These are phyloP conservation scores for Neofusicoccum cordaticola DNA, from an alignment of 2,329 filamentous ascomycete genomes.

Conservation along the genomic window DNA sequence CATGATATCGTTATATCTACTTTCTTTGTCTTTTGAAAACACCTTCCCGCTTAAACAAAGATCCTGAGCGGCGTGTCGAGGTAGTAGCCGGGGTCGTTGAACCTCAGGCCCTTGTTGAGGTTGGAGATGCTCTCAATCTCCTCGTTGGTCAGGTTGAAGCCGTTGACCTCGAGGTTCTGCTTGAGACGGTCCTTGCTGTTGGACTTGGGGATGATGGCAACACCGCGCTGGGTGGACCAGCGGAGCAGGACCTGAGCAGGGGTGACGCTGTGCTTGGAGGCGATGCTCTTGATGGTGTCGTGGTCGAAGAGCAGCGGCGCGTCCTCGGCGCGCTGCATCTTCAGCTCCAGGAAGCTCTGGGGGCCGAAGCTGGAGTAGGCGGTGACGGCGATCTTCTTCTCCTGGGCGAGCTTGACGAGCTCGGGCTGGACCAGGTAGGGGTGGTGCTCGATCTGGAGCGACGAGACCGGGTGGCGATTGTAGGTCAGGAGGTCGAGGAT, in stretches of 20 bases:
- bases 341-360: slow-evolving; percentile 72
- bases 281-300: slow-evolving; percentile 61
- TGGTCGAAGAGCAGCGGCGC: slow-evolving; percentile 70
- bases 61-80: slow-evolving; percentile 26
- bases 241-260: slow-evolving; percentile 79
- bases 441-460: slow-evolving; percentile 87
- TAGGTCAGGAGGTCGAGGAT: slow-evolving; percentile 78
- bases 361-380: slow-evolving; percentile 85
- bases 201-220: slow-evolving; percentile 78
- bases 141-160: slow-evolving; percentile 29
- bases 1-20: slow-evolving; percentile 10
- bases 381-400: slow-evolving; percentile 70
- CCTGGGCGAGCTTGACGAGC: slow-evolving; percentile 67
- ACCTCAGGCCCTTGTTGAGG: slow-evolving; percentile 31
- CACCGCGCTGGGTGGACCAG: slow-evolving; percentile 77
- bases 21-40: not conserved
- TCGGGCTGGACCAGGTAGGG: slow-evolving; percentile 77
- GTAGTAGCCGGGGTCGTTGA: slow-evolving; percentile 32
- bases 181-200: slow-evolving; percentile 29
- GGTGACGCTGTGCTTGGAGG: slow-evolving; percentile 68
- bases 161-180: slow-evolving; percentile 33
- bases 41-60: slow-evolving; percentile 22
- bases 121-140: slow-evolving; percentile 37
- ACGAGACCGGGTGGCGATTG: slow-evolving; percentile 69
- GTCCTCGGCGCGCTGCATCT: slow-evolving; percentile 61